Base-by-base conservation (phyloP, 257 asterid genomes). In the Handroanthus guayacan region DNA sequence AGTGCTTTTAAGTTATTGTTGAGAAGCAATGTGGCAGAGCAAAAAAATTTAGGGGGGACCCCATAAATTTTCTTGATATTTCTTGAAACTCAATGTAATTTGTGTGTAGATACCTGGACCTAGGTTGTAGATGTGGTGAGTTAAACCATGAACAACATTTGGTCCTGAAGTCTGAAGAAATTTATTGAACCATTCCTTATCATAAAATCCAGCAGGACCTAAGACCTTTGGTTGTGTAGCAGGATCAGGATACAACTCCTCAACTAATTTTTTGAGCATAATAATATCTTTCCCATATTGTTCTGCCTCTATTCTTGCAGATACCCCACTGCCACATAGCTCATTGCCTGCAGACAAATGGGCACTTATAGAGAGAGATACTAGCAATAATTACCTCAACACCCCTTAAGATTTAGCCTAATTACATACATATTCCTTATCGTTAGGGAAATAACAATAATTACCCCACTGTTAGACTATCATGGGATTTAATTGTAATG, bases 81-180 rank as follows among this genome's bases (percentile, higher is more conserved):
- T 25, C 31, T 25, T 25, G 31, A 25, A 25, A 25, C 1, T 25
- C 31, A 25, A 25, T 25, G 0, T 25, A 25, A 1, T 25, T 25
- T 56, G 51, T 48, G 14, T 5, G 16, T 3, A 39, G 25, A 7
- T 20, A 90, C 98, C 97, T 82, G 93, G 76, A 25, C 98, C 98
- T 67, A 93, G 96, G 54, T 89, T 93, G 87, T 93, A 93, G 58
- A 87, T 85, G 71, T 93, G 97, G 85, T 93, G 96, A 1, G 96
- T 89, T 14, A 93, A 71, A n/a, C 92, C 98, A 79, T 89, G 88
- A 1, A 93, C 86, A 0, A 89, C 86, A 14, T 85, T 76, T 9
- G 96, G 92, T 1, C 96, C 94, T 0, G 92, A 78, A 1, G 82
- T 31, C 60, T 74, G 81, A 18, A 93, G 93, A 55, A 86, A 91